phyloP scores from a whole-genome alignment of 2,329 filamentous ascomycete species.

The Claviceps pazoutovae region DNA sequence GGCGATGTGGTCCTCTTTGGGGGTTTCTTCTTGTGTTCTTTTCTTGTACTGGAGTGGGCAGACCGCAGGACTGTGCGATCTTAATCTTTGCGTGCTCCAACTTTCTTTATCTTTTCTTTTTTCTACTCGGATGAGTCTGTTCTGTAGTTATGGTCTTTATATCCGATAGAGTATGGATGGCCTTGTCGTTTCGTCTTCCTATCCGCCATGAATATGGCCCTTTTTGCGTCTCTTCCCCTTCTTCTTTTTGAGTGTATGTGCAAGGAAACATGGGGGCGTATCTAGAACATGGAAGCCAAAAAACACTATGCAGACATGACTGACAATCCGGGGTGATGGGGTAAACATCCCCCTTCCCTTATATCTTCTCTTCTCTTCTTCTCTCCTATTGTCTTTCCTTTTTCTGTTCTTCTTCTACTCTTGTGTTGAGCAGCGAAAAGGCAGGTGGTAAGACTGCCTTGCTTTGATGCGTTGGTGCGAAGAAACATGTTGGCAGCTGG shows the following conservation, averaged over 20 bases:
- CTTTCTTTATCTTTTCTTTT: too few species aligned
- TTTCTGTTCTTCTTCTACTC: not conserved
- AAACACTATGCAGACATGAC: not conserved
- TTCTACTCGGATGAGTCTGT: too few species aligned
- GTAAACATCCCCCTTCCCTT: too few species aligned
- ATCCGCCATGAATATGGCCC: not conserved
- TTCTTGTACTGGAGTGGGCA: too few species aligned
- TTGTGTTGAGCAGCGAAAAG: not conserved
- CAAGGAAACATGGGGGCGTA: not conserved
- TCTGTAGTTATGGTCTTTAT: too few species aligned
- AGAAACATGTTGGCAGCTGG: not conserved
- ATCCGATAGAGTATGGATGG: too few species aligned
- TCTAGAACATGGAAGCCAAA: conserved; percentile 1
- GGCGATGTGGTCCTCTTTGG: too few species aligned
- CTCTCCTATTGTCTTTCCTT: not conserved
- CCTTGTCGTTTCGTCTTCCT: not conserved
- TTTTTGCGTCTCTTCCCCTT: not conserved
- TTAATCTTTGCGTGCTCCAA: too few species aligned
- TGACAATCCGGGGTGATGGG: not conserved
- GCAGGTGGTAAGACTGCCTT: not conserved
- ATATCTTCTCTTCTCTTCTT: not conserved
- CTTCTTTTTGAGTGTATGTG: not conserved
- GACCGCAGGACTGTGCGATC: too few species aligned
- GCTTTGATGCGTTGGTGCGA: too few species aligned
- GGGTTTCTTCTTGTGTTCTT: too few species aligned